A percentile compares a stretch with the other conserved stretches of the same genome.
phyloP scores from a whole-genome alignment of 1,139 yeast species.

The Candida frijolesensis region DNA sequence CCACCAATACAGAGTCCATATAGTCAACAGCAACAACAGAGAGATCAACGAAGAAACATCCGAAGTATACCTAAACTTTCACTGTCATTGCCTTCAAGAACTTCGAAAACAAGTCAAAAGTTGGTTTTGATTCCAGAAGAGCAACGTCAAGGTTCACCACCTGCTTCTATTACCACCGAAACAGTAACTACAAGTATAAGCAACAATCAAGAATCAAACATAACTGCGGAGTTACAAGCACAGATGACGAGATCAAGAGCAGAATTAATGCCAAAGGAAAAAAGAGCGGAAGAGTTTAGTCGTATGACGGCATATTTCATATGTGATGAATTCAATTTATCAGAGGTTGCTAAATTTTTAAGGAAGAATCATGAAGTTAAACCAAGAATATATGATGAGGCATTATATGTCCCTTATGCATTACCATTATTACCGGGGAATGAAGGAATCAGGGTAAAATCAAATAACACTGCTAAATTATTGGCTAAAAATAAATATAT shows the following conservation, averaged over 20 bases:
- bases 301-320: slow-evolving; percentile 90
- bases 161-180: not conserved
- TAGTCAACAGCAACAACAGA: slow-evolving; percentile 3
- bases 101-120: slow-evolving; percentile 83
- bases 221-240: slow-evolving; percentile 27
- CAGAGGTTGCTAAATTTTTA: slow-evolving; percentile 64
- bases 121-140: slow-evolving; percentile 85
- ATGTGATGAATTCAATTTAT: slow-evolving; percentile 76
- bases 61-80: slow-evolving; percentile 57
- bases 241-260: slow-evolving; percentile 60
- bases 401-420: slow-evolving; percentile 85
- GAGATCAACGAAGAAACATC: slow-evolving; percentile 26
- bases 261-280: slow-evolving; percentile 68
- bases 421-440: slow-evolving; percentile 86
- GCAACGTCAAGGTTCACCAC: slow-evolving; percentile 24
- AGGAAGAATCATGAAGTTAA: slow-evolving; percentile 74
- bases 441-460: slow-evolving; percentile 80
- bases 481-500: slow-evolving; percentile 63
- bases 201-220: not conserved
- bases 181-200: not conserved
- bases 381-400: slow-evolving; percentile 88
- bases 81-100: slow-evolving; percentile 77
- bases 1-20: slow-evolving; percentile 11
- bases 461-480: slow-evolving; percentile 70
- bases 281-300: slow-evolving; percentile 68